These are phyloP conservation scores for Aureobasidium sp. DNA, from an alignment of 2,329 filamentous ascomycete genomes.

Conservation along the genomic window DNA sequence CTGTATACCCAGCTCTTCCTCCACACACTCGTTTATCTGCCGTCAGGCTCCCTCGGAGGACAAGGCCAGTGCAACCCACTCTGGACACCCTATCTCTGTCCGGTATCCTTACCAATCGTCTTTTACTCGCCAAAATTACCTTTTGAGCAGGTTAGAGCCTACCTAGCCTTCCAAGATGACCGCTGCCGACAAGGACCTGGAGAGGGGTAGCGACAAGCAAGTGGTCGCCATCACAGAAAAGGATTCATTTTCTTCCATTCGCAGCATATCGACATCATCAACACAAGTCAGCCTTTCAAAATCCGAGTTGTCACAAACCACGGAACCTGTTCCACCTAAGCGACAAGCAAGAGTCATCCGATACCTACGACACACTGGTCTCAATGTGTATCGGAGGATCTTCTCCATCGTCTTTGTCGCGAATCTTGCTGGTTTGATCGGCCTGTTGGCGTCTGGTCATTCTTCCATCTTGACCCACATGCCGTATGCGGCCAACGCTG, in stretches of 20 bases:
- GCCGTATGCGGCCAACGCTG: conserved; percentile 16
- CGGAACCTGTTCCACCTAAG: conserved; percentile 2
- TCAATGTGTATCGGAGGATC: conserved; percentile 28
- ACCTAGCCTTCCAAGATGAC: neutral
- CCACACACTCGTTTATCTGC: neutral
- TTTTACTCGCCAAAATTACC: neutral
- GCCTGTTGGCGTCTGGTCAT: neutral
- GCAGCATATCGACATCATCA: neutral
- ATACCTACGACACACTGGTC: conserved; percentile 24
- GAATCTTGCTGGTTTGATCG: conserved; percentile 22
- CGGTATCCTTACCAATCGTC: neutral
- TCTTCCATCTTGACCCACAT: conserved; percentile 20
- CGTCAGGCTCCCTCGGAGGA: neutral
- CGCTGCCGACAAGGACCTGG: neutral
- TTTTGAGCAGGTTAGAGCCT: no score
- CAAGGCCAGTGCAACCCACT: neutral
- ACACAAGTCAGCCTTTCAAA: neutral
- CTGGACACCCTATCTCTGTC: neutral
- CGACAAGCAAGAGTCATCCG: conserved; percentile 10
- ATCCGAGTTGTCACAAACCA: neutral
- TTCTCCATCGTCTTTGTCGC: conserved; percentile 24
- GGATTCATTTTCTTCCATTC: neutral
- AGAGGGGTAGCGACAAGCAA: neutral
- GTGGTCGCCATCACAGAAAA: neutral
- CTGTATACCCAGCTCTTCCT: neutral